Percentiles rank a stretch among this genome's conserved stretches.
Evolutionary conservation across 345 rosid genomes (phyloP).

Genomic region (Iberis pinnata): DNA sequence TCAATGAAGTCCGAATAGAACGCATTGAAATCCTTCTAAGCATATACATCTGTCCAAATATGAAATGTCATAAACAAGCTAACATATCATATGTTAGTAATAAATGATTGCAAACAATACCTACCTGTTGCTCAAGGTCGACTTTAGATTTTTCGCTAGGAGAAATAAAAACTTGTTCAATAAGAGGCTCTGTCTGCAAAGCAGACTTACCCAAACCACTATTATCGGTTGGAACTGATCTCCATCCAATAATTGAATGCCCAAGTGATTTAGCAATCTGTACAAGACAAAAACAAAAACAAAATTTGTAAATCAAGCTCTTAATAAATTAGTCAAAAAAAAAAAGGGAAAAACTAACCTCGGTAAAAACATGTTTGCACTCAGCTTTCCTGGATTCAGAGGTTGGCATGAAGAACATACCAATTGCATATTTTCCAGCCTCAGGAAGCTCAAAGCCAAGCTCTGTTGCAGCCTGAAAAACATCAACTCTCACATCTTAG

Average conservation of each 20-base stretch:
- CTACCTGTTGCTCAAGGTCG: slow-evolving; percentile 88
- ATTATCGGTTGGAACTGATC: slow-evolving; percentile 82
- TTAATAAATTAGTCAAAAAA: neutral
- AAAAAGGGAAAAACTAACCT: slow-evolving; percentile 35
- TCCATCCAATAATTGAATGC: slow-evolving; percentile 90
- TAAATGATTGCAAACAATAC: neutral
- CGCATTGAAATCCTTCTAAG: slow-evolving; percentile 89
- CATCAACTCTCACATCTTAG: slow-evolving; percentile 5
- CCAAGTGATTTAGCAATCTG: slow-evolving; percentile 98
- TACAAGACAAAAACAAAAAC: neutral
- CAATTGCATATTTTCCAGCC: slow-evolving; percentile 81
- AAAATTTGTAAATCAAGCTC: neutral
- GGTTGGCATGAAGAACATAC: slow-evolving; percentile 92
- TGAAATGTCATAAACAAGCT: neutral
- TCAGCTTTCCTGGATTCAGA: slow-evolving; percentile 61
- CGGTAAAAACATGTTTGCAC: slow-evolving; percentile 75
- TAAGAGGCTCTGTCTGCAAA: slow-evolving; percentile 78
- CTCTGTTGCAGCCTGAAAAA: slow-evolving; percentile 54
- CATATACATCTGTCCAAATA: slow-evolving; percentile 72
- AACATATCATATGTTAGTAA: too few relatives aligned
- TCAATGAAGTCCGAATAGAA: slow-evolving; percentile 87
- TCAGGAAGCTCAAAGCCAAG: slow-evolving; percentile 78
- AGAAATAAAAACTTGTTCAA: slow-evolving; percentile 92
- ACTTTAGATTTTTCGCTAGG: slow-evolving; percentile 59
- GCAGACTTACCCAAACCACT: slow-evolving; percentile 79